These are phyloP conservation scores for Setaria viridis DNA, from an alignment of 202 grass and related monocot genomes.

Conservation along the genomic window DNA sequence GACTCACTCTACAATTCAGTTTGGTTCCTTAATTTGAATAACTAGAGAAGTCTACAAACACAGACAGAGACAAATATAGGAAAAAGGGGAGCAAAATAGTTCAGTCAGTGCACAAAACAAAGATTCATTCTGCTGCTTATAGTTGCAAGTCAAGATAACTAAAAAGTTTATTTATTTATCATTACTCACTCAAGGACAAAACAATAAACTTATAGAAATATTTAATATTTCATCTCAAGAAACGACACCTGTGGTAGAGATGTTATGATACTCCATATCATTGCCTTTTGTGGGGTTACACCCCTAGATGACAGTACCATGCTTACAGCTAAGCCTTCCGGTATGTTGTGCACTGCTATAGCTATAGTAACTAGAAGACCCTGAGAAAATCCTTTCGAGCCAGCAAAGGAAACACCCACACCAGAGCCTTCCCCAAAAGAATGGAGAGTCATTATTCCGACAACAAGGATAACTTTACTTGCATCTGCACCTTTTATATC, in stretches of 20 bases:
- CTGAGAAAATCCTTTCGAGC: conserved; percentile 90
- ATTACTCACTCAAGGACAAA: conserved; percentile 18
- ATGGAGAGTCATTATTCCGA: conserved; percentile 99
- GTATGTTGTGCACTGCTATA: conserved; percentile 98
- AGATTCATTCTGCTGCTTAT: not conserved
- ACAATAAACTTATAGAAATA: not conserved
- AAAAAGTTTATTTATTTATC: not conserved
- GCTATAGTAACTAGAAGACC: conserved; percentile 93
- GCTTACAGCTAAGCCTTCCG: conserved; percentile 98
- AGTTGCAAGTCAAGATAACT: not conserved
- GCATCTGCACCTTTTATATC: conserved; percentile 99
- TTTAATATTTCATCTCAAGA: conserved; percentile 38
- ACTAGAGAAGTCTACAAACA: not conserved
- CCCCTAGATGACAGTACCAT: conserved; percentile 92
- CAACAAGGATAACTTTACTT: conserved; percentile 99
- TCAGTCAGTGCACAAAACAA: not conserved
- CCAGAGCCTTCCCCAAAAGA: conserved; percentile 98
- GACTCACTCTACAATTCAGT: not conserved
- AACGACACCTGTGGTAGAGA: conserved; percentile 84
- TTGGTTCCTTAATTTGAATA: conserved; percentile 4
- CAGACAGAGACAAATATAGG: not conserved
- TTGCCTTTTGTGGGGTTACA: conserved; percentile 88
- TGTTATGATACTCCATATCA: conserved; percentile 99
- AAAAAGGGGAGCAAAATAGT: not conserved
- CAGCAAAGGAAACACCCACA: conserved; percentile 97